Conservation (phyloP, 495 filamentous ascomycete species). For the Podospora didyma region DNA sequence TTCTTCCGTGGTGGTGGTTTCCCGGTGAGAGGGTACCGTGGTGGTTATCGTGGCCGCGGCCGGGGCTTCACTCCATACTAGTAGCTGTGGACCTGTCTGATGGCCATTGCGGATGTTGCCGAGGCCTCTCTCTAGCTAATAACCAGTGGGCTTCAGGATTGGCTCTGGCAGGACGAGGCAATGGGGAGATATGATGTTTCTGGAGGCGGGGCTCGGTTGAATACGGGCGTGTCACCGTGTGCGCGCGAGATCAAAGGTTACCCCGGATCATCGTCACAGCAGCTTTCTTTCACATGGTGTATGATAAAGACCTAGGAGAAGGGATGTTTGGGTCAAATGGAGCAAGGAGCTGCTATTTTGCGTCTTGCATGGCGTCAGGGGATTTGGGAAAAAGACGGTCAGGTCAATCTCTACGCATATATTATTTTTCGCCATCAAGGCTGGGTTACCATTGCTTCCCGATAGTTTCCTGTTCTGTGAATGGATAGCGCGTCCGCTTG, state of each 20-base stretch:
- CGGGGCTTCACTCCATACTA: slow-evolving; percentile 82
- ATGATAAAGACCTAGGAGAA: slow-evolving; percentile 11
- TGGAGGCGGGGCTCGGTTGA: too few species aligned
- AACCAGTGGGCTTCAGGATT: too few species aligned
- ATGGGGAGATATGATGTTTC: not conserved
- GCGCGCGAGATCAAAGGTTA: too few species aligned
- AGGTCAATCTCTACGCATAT: slow-evolving; percentile 9
- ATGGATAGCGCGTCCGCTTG: too few species aligned
- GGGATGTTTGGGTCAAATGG: slow-evolving; percentile 1
- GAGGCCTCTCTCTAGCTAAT: too few species aligned
- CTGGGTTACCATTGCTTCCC: not conserved
- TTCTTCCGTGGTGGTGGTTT: slow-evolving; percentile 51
- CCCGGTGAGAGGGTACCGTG: slow-evolving; percentile 70
- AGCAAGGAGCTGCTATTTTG: slow-evolving; percentile 14
- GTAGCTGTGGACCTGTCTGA: too few species aligned
- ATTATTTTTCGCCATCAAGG: not conserved
- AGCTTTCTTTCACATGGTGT: slow-evolving; percentile 3
- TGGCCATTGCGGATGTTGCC: too few species aligned
- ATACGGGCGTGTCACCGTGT: too few species aligned
- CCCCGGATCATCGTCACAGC: too few species aligned
- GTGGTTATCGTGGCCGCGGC: slow-evolving; percentile 73
- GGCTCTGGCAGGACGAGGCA: not conserved
- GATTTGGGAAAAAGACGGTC: slow-evolving; percentile 18
- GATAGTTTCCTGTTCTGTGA: not conserved
- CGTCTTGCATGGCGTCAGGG: slow-evolving; percentile 26